These are phyloP conservation scores for Candida qinlingensis DNA, from an alignment of 805 yeast genomes.

Conservation along the genomic window DNA sequence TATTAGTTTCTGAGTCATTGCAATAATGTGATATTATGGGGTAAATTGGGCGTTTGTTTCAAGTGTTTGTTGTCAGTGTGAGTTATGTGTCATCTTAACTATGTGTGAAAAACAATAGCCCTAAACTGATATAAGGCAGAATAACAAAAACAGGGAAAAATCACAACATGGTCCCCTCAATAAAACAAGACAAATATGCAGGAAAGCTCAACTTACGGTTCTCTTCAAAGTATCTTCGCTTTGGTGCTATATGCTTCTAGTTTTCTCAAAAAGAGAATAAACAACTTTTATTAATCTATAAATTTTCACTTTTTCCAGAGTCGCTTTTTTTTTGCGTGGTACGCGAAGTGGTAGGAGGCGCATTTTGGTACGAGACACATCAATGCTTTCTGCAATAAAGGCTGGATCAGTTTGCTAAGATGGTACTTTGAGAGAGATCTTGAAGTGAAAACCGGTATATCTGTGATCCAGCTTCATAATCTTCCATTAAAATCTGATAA, in stretches of 20 bases:
- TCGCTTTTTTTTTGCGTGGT: conserved; percentile 10
- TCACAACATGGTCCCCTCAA: background rate
- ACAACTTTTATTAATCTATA: background rate
- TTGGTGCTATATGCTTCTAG: conserved; percentile 3
- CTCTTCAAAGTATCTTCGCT: conserved; percentile 11
- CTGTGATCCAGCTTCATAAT: no score
- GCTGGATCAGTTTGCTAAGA: no score
- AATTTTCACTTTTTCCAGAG: conserved; percentile 10
- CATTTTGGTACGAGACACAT: background rate
- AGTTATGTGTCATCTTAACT: conserved; percentile 1
- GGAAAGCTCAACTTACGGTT: conserved; percentile 11
- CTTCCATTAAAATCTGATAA: no score
- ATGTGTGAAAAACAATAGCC: background rate
- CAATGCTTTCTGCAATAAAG: no score
- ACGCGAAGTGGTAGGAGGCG: background rate
- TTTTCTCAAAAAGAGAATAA: background rate
- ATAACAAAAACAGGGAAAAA: background rate
- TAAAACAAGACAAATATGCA: conserved; percentile 5
- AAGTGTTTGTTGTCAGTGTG: background rate
- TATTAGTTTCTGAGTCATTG: background rate
- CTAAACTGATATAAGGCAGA: background rate
- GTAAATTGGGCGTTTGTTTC: no score
- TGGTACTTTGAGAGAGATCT: no score
- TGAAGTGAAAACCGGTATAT: no score
- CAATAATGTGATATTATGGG: background rate